These are phyloP conservation scores for Trichodelitschia bisporula DNA, from an alignment of 495 filamentous ascomycete genomes.

Conservation along the genomic window DNA sequence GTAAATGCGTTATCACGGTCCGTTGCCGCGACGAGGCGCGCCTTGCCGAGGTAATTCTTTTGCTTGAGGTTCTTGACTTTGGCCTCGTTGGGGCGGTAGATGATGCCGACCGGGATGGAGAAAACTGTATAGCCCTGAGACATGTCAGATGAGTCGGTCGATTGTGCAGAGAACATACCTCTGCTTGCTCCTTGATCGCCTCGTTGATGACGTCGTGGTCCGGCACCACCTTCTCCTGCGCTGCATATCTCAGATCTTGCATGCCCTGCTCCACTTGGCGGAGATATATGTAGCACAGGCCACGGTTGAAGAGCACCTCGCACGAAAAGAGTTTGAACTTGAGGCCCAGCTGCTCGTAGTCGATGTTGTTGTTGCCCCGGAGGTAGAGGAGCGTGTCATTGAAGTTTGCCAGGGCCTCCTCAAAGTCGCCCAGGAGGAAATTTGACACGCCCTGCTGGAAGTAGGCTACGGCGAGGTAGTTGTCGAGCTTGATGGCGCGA, in stretches of 20 bases:
- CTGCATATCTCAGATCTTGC: slow-evolving; percentile 73
- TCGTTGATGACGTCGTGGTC: slow-evolving; percentile 97
- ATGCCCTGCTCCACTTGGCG: slow-evolving; percentile 75
- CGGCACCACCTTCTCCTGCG: slow-evolving; percentile 85
- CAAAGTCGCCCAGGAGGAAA: slow-evolving; percentile 90
- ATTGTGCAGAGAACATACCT: slow-evolving; percentile 27
- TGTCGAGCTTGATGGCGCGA: slow-evolving; percentile 64
- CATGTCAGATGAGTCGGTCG: slow-evolving; percentile 2
- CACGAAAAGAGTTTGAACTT: slow-evolving; percentile 94
- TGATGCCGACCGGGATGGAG: slow-evolving; percentile 84
- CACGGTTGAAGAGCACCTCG: slow-evolving; percentile 94
- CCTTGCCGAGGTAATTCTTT: slow-evolving; percentile 92
- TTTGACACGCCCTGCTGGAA: slow-evolving; percentile 98
- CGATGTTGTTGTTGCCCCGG: slow-evolving; percentile 86
- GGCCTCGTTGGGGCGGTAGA: slow-evolving; percentile 88
- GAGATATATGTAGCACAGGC: slow-evolving; percentile 92
- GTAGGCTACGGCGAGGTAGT: slow-evolving; percentile 91
- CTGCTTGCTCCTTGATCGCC: slow-evolving; percentile 76
- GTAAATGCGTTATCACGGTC: slow-evolving; percentile 54
- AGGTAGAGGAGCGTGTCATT: slow-evolving; percentile 93
- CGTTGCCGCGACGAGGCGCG: slow-evolving; percentile 76
- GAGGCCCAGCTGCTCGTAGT: slow-evolving; percentile 91
- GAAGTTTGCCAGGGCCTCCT: slow-evolving; percentile 94
- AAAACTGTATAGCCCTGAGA: slow-evolving; percentile 89
- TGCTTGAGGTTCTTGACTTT: slow-evolving; percentile 96